A percentile compares a stretch with the other conserved stretches of the same genome.
Conservation (phyloP, 2,329 filamentous ascomycete species). For the Hirsutella minnesotensis region DNA sequence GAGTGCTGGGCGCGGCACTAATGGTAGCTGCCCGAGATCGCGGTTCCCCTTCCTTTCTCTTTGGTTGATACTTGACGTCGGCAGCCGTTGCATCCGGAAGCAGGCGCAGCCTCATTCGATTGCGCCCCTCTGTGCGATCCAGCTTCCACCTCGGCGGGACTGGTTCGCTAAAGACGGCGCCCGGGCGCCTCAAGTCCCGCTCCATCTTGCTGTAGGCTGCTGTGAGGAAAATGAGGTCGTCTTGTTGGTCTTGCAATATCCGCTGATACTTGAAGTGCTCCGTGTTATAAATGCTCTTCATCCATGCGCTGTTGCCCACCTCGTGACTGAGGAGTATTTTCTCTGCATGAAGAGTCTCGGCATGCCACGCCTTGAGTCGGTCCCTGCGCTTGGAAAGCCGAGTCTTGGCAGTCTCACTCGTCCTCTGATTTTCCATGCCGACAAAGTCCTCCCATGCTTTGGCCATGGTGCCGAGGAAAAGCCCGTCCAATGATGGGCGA, state of each 20-base stretch:
- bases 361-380: slow-evolving; percentile 67
- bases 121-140: slow-evolving; percentile 88
- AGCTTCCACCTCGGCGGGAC: slow-evolving; percentile 71
- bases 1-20: slow-evolving; percentile 9
- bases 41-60: slow-evolving; percentile 49
- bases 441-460: slow-evolving; percentile 86
- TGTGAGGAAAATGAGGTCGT: slow-evolving; percentile 68
- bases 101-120: slow-evolving; percentile 83
- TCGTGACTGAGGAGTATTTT: slow-evolving; percentile 73
- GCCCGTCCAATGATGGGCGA: slow-evolving; percentile 60
- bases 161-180: slow-evolving; percentile 63
- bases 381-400: slow-evolving; percentile 70
- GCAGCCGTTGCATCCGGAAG: slow-evolving; percentile 62
- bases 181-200: slow-evolving; percentile 64
- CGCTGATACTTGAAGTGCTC: slow-evolving; percentile 89
- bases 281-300: slow-evolving; percentile 86
- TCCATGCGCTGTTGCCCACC: slow-evolving; percentile 78
- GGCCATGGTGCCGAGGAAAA: slow-evolving; percentile 74
- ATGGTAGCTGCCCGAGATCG: slow-evolving; percentile 18
- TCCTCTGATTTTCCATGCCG: slow-evolving; percentile 65
- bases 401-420: slow-evolving; percentile 59
- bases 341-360: slow-evolving; percentile 55
- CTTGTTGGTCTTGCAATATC: slow-evolving; percentile 82
- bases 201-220: slow-evolving; percentile 70
- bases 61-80: slow-evolving; percentile 72